phyloP scores from a whole-genome alignment of 768 basidiomycete species.

The Pholiota conissans region DNA sequence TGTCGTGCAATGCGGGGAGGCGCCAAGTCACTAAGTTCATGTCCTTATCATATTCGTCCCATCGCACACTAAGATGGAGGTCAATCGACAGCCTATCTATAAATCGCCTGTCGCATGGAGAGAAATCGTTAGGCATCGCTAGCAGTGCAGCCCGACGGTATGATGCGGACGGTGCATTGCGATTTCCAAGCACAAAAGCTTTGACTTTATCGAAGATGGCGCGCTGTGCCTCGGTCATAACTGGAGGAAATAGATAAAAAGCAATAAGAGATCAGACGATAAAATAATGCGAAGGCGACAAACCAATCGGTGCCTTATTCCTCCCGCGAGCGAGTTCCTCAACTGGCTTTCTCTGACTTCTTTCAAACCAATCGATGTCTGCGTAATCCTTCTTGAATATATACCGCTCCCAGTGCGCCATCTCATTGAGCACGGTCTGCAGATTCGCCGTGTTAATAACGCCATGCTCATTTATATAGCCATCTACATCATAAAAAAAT shows the following conservation, averaged over 20 bases:
- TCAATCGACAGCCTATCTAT: slow-evolving; percentile 75
- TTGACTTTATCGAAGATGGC: slow-evolving; percentile 79
- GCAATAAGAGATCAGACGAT: background rate
- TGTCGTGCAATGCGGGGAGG: slow-evolving; percentile 47
- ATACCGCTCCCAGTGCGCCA: slow-evolving; percentile 85
- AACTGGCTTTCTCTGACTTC: slow-evolving; percentile 79
- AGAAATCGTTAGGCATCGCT: slow-evolving; percentile 74
- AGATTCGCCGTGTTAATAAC: slow-evolving; percentile 76
- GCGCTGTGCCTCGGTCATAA: slow-evolving; percentile 73
- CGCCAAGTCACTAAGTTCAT: slow-evolving; percentile 74
- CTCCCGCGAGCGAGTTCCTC: slow-evolving; percentile 63
- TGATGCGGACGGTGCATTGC: slow-evolving; percentile 28
- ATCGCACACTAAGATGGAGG: slow-evolving; percentile 76
- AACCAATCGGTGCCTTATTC: slow-evolving; percentile 66
- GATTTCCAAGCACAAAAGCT: slow-evolving; percentile 62
- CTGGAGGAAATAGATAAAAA: slow-evolving; percentile 33
- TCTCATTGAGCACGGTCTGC: slow-evolving; percentile 86
- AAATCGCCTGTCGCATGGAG: slow-evolving; percentile 79
- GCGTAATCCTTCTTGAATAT: slow-evolving; percentile 90
- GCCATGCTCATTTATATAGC: slow-evolving; percentile 92
- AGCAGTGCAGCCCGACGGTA: slow-evolving; percentile 44
- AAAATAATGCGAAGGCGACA: slow-evolving; percentile 18
- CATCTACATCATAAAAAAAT: too few species aligned
- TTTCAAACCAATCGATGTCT: slow-evolving; percentile 91
- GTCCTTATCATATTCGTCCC: slow-evolving; percentile 91